Evolutionary conservation across 2,329 filamentous ascomycete species (phyloP).

Genomic region (Setomelanomma holmii): DNA sequence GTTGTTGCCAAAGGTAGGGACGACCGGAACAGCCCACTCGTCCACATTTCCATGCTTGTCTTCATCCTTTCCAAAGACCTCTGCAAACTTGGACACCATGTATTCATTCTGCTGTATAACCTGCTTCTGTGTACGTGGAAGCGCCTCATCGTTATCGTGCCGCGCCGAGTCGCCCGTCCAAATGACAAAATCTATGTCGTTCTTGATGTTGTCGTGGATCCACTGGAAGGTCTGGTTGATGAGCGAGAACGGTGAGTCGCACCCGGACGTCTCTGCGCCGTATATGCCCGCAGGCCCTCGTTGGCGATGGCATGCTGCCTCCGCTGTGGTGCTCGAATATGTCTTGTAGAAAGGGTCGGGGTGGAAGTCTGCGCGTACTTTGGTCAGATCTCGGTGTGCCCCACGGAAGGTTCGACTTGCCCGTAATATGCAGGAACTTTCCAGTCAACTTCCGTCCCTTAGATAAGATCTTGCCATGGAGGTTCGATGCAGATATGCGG

Average conservation of each 20-base stretch:
- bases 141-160: conserved; percentile 84
- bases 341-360: conserved; percentile 86
- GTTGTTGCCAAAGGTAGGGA: conserved; percentile 95
- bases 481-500: conserved; percentile 12
- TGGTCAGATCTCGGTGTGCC: neutral
- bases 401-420: conserved; percentile 53
- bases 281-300: conserved; percentile 79
- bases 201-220: conserved; percentile 79
- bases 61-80: conserved; percentile 68
- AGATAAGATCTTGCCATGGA: conserved; percentile 15
- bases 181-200: conserved; percentile 85
- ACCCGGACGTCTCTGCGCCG: conserved; percentile 85
- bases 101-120: conserved; percentile 79
- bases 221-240: conserved; percentile 90
- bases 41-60: conserved; percentile 54
- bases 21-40: conserved; percentile 75
- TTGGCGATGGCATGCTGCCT: conserved; percentile 78
- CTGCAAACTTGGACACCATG: conserved; percentile 76
- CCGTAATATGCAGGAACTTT: conserved; percentile 87
- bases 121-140: conserved; percentile 77
- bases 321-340: conserved; percentile 73
- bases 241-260: conserved; percentile 82
- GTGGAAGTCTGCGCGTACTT: conserved; percentile 76
- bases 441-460: conserved; percentile 56
- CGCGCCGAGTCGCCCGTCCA: conserved; percentile 93